phyloP scores from a whole-genome alignment of 78 protist species.

The Salpingoeca rosetta region DNA sequence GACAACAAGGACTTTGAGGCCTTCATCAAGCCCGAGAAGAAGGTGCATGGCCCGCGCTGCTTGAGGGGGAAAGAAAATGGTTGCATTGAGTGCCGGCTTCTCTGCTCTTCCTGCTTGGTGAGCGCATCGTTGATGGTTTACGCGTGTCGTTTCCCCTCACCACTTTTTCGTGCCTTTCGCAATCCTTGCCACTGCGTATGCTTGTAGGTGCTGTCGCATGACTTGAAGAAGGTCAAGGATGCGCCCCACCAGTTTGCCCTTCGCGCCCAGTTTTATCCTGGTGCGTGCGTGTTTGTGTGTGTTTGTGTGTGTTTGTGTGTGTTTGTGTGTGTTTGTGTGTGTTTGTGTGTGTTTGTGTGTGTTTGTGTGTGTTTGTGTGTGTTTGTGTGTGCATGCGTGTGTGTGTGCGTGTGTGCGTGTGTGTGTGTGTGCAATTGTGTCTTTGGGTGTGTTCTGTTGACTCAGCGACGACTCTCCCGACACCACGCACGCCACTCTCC shows the following conservation, averaged over 20 bases:
- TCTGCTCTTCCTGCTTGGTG: neutral
- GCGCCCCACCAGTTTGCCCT: neutral
- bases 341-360: too few species aligned
- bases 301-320: too few species aligned
- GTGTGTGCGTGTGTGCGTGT: too few species aligned
- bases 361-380: too few species aligned
- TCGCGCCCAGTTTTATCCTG: neutral
- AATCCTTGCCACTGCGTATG: neutral
- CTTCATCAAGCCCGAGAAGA: neutral
- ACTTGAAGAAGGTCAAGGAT: neutral
- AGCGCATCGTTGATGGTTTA: neutral
- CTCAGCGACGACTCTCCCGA: neutral
- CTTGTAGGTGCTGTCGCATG: neutral
- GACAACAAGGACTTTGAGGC: neutral
- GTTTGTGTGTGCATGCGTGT: too few species aligned
- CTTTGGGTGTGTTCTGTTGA: neutral
- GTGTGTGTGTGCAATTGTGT: too few species aligned
- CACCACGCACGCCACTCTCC: too few species aligned
- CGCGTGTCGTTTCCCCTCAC: neutral
- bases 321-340: too few species aligned
- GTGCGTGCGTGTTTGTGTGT: too few species aligned
- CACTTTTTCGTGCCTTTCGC: neutral
- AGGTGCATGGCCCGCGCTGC: too few species aligned
- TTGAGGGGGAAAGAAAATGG: too few species aligned
- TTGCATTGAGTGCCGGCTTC: neutral